Evolutionary conservation across 2,329 filamentous ascomycete species (phyloP).

Genomic region (Clonostachys rhizophaga): DNA sequence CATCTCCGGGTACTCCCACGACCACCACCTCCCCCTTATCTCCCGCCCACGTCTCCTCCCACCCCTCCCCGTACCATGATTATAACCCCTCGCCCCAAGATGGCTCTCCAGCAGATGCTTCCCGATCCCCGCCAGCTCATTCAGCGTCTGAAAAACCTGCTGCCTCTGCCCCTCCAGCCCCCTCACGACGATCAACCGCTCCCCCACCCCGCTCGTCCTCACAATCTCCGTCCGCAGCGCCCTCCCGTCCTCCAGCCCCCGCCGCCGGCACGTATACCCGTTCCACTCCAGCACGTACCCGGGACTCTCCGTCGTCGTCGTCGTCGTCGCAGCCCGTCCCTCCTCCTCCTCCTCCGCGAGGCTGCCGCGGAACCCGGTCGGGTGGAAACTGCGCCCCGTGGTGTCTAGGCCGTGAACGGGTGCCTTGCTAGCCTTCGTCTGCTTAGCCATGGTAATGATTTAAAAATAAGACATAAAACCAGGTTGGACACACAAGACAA

Average conservation of each 20-base stretch:
- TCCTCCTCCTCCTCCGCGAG: too few relatives aligned
- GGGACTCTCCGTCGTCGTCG: background rate
- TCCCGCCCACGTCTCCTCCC: background rate
- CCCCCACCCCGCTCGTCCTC: background rate
- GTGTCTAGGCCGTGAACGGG: too few relatives aligned
- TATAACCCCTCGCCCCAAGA: slow-evolving; percentile 1
- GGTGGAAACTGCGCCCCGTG: too few relatives aligned
- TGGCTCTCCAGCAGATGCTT: slow-evolving; percentile 5
- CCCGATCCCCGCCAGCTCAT: slow-evolving; percentile 3
- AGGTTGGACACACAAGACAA: too few relatives aligned
- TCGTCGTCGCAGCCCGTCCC: background rate
- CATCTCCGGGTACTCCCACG: slow-evolving; percentile 6
- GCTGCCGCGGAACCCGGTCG: too few relatives aligned
- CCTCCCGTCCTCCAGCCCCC: slow-evolving; percentile 3
- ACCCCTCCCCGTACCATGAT: background rate
- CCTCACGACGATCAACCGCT: too few relatives aligned
- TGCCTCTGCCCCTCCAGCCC: background rate
- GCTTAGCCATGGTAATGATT: too few relatives aligned
- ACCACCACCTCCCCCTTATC: slow-evolving; percentile 2
- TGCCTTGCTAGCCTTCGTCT: too few relatives aligned
- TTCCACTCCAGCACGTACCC: slow-evolving; percentile 9
- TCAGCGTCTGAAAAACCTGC: slow-evolving; percentile 1
- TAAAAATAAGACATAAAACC: too few relatives aligned
- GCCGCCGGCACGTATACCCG: slow-evolving; percentile 3
- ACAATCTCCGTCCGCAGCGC: slow-evolving; percentile 6